A percentile compares a stretch with the other conserved stretches of the same genome.
phyloP scores from a whole-genome alignment of 2,329 filamentous ascomycete genomes.

The Aspergillus nomiae region DNA sequence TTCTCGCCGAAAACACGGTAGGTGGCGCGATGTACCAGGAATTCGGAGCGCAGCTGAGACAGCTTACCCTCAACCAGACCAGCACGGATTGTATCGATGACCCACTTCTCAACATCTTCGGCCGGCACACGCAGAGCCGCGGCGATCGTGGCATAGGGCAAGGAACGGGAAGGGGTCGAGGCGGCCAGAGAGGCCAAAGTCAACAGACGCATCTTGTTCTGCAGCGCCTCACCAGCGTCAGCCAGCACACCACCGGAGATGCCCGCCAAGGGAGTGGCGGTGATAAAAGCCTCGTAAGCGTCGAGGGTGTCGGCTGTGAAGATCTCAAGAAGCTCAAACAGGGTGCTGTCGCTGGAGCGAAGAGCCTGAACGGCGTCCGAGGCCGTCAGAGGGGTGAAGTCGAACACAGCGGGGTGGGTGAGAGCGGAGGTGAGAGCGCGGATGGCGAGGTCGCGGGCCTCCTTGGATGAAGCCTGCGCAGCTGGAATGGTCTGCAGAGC shows the following conservation, averaged over 20 bases:
- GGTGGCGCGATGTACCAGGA: constrained; percentile 92
- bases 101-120: constrained; percentile 95
- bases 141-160: constrained; percentile 83
- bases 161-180: constrained; percentile 77
- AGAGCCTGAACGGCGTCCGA: constrained; percentile 83
- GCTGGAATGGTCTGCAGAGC: constrained; percentile 76
- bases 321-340: constrained; percentile 91
- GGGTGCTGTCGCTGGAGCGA: constrained; percentile 77
- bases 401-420: constrained; percentile 65
- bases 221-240: constrained; percentile 72
- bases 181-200: constrained; percentile 90
- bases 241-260: constrained; percentile 86
- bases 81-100: constrained; percentile 95
- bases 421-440: constrained; percentile 69
- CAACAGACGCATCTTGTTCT: constrained; percentile 94
- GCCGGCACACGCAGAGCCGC: constrained; percentile 79
- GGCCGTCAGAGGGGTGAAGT: constrained; percentile 71
- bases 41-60: constrained; percentile 87
- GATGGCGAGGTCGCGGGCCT: constrained; percentile 61
- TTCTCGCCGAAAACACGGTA: constrained; percentile 97
- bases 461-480: constrained; percentile 55
- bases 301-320: constrained; percentile 93
- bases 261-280: constrained; percentile 50
- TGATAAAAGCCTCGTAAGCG: constrained; percentile 92
- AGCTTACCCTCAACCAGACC: constrained; percentile 96